Evolutionary conservation across 768 basidiomycete species (phyloP), one percentile per base, ranked within the genome.

Genomic region (Calocybe gangraenosa): DNA sequence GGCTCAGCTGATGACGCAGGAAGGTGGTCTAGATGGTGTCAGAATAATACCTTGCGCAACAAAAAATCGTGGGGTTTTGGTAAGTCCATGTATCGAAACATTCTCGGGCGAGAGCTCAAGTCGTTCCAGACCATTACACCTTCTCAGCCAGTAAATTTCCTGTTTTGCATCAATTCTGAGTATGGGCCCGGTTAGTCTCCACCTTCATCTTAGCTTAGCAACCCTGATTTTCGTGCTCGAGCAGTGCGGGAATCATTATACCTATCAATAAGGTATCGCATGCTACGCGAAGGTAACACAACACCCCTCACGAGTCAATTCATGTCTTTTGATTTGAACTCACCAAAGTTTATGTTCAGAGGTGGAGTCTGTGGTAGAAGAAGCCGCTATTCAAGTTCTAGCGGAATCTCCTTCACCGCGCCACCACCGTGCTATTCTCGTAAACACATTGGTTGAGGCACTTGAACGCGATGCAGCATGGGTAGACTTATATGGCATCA

Each of bases 91-190:
- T 31, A 20, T 28, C 34, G 9, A 23, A 18, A 25, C 22, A 25
- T 22, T 10, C 22, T 51, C 41, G 8, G 38, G 15, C 22, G 42
- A 7, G 37, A 18, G n/a, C 31, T 54, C 7, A n/a, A 28, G 70
- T 78, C 13, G 44, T 33, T 6, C 15, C 42, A 95, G 93, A 84
- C 81, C 3, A 73, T 93, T 15, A 83, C 87, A 2, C 88, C 89
- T 1, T 65, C 69, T 1, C 85, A 83, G 59, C 79, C 91, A 0
- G 82, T 82, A 2, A 81, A 84, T 51, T 92, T 87, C 58, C 56
- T 96, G 34, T 96, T 94, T 64, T 80, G 79, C 37, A 70, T 93
- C n/a, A 76, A 83, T 42, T 84, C 83, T 9, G 63, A 58, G 14
- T 59, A 71, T 46, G 84, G 84, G 2, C 76, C 78, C 68, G 78